Conservation (phyloP, 2,329 filamentous ascomycete species). For the Fusarium temperatum region DNA sequence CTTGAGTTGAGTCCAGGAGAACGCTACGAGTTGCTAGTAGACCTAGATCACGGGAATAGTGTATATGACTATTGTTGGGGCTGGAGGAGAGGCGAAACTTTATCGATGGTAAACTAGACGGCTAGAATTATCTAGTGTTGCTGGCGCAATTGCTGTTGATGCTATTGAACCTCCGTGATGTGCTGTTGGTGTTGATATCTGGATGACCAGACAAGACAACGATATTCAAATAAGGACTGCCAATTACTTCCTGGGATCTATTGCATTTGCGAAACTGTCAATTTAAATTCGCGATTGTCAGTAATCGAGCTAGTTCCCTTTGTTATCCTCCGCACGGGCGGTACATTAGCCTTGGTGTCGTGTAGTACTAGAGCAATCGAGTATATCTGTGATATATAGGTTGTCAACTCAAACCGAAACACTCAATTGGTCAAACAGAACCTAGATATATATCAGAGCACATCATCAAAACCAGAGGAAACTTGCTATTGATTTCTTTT, state of each 20-base stretch:
- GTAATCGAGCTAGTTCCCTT: not conserved
- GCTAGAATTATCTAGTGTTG: slow-evolving; percentile 1
- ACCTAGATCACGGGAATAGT: slow-evolving; percentile 15
- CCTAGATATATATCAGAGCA: not conserved
- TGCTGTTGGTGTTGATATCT: slow-evolving; percentile 12
- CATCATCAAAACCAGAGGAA: not conserved
- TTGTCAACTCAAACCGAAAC: not conserved
- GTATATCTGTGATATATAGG: not conserved
- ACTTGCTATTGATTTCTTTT: not conserved
- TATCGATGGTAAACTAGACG: slow-evolving; percentile 14
- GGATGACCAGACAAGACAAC: not conserved
- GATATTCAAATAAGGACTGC: not conserved
- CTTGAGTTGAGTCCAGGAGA: slow-evolving; percentile 13
- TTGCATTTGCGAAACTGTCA: not conserved
- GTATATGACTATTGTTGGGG: slow-evolving; percentile 18
- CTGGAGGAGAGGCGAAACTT: slow-evolving; percentile 11
- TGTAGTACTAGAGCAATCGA: not conserved
- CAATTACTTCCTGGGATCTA: not conserved
- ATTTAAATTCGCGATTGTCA: not conserved
- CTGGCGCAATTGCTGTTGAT: slow-evolving; percentile 6
- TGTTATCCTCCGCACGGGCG: slow-evolving; percentile 6
- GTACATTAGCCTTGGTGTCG: not conserved
- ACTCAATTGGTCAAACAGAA: not conserved
- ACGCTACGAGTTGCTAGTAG: slow-evolving; percentile 18
- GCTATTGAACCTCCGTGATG: not conserved